Conservation (phyloP, 2,329 filamentous ascomycete species). For the Colletotrichum limetticola region DNA sequence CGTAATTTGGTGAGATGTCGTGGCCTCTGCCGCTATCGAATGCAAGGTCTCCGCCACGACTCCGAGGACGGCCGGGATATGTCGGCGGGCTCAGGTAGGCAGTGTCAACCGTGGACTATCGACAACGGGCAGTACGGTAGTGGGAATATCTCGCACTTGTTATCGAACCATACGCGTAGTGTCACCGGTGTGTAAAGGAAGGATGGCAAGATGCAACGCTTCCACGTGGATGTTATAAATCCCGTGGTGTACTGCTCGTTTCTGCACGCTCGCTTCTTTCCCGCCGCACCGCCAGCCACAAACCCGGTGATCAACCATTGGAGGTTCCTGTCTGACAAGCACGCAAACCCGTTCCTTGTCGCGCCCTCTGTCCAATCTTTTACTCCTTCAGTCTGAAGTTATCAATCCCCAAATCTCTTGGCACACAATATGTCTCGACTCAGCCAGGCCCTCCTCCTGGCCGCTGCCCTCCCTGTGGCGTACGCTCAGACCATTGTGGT, state of each 20-base stretch:
- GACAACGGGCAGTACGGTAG: background rate
- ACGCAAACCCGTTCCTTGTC: background rate
- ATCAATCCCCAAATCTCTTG: background rate
- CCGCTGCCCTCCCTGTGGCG: constrained; percentile 1
- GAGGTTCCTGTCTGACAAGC: constrained; percentile 13
- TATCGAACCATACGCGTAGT: background rate
- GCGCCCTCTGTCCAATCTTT: constrained; percentile 18
- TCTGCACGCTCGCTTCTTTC: background rate
- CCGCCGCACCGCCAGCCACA: constrained; percentile 20
- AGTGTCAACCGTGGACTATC: background rate
- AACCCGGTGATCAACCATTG: constrained; percentile 3
- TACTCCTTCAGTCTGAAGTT: background rate
- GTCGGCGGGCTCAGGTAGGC: background rate
- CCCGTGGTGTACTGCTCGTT: background rate
- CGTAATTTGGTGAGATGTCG: constrained; percentile 3
- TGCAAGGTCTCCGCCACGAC: too few relatives aligned
- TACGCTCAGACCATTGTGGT: constrained; percentile 23
- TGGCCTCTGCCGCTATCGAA: constrained; percentile 8
- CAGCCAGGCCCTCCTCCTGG: constrained; percentile 17
- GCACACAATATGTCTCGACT: constrained; percentile 13
- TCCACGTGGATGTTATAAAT: constrained; percentile 21
- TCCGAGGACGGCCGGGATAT: background rate
- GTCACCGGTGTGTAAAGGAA: background rate
- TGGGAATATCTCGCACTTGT: background rate
- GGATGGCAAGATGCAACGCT: constrained; percentile 2